Conservation (phyloP, 306 rosid genomes). For the Vigna hirtella region DNA sequence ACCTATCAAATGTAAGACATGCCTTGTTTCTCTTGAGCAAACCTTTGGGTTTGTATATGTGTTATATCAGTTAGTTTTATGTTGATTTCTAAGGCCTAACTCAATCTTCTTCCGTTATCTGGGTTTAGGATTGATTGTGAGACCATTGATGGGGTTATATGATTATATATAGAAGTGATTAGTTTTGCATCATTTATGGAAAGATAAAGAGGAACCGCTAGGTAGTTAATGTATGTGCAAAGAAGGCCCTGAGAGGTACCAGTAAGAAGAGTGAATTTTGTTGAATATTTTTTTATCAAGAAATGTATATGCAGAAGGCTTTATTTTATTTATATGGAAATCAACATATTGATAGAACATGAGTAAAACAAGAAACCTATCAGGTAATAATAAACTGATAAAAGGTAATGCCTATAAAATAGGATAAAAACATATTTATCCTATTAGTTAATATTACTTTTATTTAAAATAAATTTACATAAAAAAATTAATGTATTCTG, state of each 20-base stretch:
- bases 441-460: too few species aligned
- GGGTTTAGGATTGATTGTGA: neutral
- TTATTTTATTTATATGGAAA: too few species aligned
- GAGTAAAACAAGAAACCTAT: too few species aligned
- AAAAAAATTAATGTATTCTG: too few species aligned
- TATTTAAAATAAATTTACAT: too few species aligned
- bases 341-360: too few species aligned
- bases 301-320: too few species aligned
- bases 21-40: neutral
- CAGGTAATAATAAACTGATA: too few species aligned
- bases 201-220: neutral
- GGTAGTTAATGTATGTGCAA: neutral
- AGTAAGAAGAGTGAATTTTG: neutral
- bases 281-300: too few species aligned
- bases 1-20: neutral
- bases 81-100: neutral
- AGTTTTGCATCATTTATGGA: neutral
- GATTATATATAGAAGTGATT: neutral
- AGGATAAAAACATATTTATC: too few species aligned
- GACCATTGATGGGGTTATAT: neutral
- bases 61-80: neutral
- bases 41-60: neutral
- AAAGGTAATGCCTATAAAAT: too few species aligned
- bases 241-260: neutral
- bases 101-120: neutral